Base-by-base conservation (phyloP, 1,284 basidiomycete genomes). In the Dichomitus squalens region DNA sequence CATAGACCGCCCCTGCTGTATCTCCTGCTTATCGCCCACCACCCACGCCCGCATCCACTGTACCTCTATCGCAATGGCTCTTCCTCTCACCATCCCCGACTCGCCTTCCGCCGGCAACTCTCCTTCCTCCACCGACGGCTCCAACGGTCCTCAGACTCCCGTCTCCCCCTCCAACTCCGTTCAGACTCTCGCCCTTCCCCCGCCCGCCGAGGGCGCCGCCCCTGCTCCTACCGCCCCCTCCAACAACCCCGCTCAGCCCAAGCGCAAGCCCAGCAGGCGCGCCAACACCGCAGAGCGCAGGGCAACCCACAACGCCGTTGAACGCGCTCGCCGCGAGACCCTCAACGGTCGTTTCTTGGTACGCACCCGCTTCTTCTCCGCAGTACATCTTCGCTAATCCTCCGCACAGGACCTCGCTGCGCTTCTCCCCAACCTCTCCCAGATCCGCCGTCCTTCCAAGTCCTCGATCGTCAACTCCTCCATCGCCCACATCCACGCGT, bases 281-380 rank as follows among this genome's bases (percentile, higher is more conserved):
- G 93, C 93, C 58, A 95, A 95, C 76, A 96, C 94, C 43, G 95
- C 95, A 59, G 95, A 96, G 73, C 90, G 94, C 72, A 82, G 95
- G 48, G 93, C 93, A 6, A 94, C 92, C 36, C 95, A 97, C 78
- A 98, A 98, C 70, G 95, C 95, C 31, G 93, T 96, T 58, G 95
- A 97, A 77, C 83, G 95, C 57, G 90, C 92, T 68, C 85, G 95
- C 52, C 81, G 95, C 57, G 95, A 97, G 78, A 95, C 92, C 33
- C 79, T 97, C 59, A 97, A 97, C 73, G 83, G 88, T 52, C 85
- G 94, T 60, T 97, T 97, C 79, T 77, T 95, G 67, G 90, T 88
- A 68, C 58, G 6, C 47, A 34, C 60, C 14, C 31, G 58, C 35
- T 27, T 52, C 16, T 52, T 35, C 53, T 59, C 29, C 29, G 12